A percentile compares a stretch with the other conserved stretches of the same genome.
phyloP scores from a whole-genome alignment of 2,329 filamentous ascomycete genomes.

The Phialophora tarda region DNA sequence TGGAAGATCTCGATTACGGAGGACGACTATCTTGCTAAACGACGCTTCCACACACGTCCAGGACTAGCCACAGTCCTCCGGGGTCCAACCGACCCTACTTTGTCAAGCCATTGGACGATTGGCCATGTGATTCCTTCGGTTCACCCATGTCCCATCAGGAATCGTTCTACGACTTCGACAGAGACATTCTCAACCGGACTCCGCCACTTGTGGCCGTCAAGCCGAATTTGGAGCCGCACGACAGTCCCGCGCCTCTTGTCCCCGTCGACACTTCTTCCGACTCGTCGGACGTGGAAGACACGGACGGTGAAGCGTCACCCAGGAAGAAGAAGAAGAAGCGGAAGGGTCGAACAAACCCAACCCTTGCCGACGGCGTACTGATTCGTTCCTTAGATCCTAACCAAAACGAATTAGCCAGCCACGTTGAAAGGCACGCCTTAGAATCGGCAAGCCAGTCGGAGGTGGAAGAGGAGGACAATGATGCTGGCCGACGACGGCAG shows the following conservation, averaged over 20 bases:
- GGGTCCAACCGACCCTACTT: conserved; percentile 1
- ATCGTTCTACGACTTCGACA: conserved; percentile 27
- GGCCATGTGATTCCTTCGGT: conserved; percentile 29
- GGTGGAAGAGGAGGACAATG: conserved; percentile 52
- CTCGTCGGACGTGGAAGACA: conserved; percentile 37
- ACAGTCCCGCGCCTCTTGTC: conserved; percentile 44
- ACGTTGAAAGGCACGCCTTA: conserved; percentile 62
- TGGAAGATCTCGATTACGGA: neutral
- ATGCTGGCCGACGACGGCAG: conserved; percentile 33
- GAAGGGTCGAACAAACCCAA: conserved; percentile 44
- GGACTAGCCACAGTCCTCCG: neutral
- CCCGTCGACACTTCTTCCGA: conserved; percentile 29
- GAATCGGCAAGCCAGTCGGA: conserved; percentile 52
- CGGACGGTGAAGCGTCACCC: conserved; percentile 14
- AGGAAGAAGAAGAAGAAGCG: conserved; percentile 39
- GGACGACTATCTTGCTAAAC: neutral
- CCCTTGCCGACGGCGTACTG: conserved; percentile 70
- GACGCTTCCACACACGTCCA: neutral
- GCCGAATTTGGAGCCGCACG: conserved; percentile 44
- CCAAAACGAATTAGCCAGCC: conserved; percentile 66
- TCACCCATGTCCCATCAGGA: conserved; percentile 33
- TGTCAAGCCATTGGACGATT: neutral
- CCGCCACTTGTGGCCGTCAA: conserved; percentile 45
- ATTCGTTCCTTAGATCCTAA: conserved; percentile 69
- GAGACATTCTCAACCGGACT: conserved; percentile 39